These are phyloP conservation scores for Fusarium praegraminearum DNA, from an alignment of 2,329 filamentous ascomycete genomes.

Conservation along the genomic window DNA sequence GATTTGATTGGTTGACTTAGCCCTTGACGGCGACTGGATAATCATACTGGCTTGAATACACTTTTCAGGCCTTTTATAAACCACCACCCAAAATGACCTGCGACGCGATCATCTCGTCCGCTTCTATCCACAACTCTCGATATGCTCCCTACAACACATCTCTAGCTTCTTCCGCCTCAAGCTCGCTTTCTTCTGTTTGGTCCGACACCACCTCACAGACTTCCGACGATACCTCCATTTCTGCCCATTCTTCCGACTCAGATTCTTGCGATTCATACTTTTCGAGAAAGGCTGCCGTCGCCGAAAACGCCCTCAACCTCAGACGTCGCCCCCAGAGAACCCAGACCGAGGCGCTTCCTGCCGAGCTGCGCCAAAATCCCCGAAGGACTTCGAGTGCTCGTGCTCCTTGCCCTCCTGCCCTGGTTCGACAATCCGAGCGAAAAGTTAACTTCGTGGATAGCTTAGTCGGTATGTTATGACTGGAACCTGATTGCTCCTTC, in stretches of 20 bases:
- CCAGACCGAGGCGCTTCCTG: constrained; percentile 62
- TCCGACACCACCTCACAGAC: constrained; percentile 77
- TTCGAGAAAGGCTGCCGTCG: constrained; percentile 42
- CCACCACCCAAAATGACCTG: constrained; percentile 68
- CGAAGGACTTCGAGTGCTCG: constrained; percentile 67
- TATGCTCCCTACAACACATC: constrained; percentile 76
- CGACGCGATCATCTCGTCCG: constrained; percentile 65
- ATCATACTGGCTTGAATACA: constrained; percentile 49
- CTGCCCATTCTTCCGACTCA: constrained; percentile 69
- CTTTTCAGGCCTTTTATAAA: constrained; percentile 47
- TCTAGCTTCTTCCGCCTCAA: constrained; percentile 79
- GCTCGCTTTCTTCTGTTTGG: constrained; percentile 82
- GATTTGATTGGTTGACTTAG: constrained; percentile 63
- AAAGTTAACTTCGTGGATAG: constrained; percentile 97
- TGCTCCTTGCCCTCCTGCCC: constrained; percentile 75
- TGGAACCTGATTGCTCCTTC: constrained; percentile 34
- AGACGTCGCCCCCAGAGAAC: constrained; percentile 46
- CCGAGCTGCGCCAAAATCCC: constrained; percentile 74
- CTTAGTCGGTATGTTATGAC: constrained; percentile 87
- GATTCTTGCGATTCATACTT: constrained; percentile 61
- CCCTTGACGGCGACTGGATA: constrained; percentile 68
- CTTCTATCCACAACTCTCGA: constrained; percentile 59
- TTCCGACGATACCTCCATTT: constrained; percentile 75
- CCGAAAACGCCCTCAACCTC: constrained; percentile 43
- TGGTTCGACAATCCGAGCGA: constrained; percentile 89